Percentiles rank a stretch among this genome's conserved stretches.
phyloP scores from a whole-genome alignment of 768 basidiomycete species.

The Termitomyces sp. region DNA sequence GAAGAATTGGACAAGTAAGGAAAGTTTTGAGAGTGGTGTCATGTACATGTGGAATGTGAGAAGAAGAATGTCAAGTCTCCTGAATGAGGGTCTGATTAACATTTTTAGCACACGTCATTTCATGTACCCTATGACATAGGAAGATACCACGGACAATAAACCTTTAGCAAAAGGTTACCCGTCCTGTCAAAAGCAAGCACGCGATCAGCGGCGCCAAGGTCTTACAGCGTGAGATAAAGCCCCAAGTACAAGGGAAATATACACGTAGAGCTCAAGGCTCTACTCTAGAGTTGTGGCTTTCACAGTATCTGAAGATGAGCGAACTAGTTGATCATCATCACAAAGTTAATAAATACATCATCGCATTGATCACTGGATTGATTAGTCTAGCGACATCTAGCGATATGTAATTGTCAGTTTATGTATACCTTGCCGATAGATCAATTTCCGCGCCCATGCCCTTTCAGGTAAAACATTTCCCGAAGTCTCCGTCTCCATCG shows the following conservation, averaged over 20 bases:
- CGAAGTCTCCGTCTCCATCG: constrained; percentile 70
- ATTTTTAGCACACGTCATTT: background rate
- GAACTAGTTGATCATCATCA: background rate
- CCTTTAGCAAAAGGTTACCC: background rate
- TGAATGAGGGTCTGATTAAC: background rate
- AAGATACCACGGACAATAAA: background rate
- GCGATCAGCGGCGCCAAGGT: background rate
- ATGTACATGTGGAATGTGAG: background rate
- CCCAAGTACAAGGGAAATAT: background rate
- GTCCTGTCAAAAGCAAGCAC: background rate
- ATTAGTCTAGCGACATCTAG: background rate
- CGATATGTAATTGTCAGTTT: background rate
- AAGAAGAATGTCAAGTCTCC: background rate
- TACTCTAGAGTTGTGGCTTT: background rate
- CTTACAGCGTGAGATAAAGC: background rate
- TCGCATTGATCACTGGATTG: background rate
- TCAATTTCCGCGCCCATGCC: background rate
- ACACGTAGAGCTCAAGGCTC: too few species aligned
- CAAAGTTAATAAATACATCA: background rate
- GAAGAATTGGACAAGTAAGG: background rate
- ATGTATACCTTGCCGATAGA: background rate
- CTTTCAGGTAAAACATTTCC: constrained; percentile 44
- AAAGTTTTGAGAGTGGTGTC: background rate
- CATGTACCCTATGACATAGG: background rate
- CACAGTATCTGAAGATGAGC: background rate